Evolutionary conservation across 306 rosid species (phyloP).

Genomic region (Medicago lupulina): DNA sequence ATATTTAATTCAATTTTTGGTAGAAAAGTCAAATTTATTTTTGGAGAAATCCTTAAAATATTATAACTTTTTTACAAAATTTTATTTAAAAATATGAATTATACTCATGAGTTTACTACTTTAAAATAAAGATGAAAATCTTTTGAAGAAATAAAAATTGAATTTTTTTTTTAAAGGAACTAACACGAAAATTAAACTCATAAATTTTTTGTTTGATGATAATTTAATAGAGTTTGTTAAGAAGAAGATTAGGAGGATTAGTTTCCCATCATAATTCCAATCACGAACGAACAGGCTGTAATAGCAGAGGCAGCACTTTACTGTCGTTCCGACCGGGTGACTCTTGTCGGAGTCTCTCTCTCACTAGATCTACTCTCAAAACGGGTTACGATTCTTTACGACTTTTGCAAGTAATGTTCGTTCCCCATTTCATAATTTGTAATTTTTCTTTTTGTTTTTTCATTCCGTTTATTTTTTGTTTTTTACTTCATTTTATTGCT

Average conservation of each 20-base stretch:
- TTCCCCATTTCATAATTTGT: conserved; percentile 17
- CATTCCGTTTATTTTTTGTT: not conserved
- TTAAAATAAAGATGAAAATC: no score
- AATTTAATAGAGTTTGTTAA: not conserved
- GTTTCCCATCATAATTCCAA: not conserved
- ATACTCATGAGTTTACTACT: no score
- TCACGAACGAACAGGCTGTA: not conserved
- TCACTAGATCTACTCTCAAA: conserved; percentile 39
- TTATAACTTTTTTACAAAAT: no score
- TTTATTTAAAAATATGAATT: no score
- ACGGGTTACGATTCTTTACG: conserved; percentile 1
- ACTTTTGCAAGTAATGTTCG: not conserved
- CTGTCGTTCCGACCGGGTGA: conserved; percentile 3
- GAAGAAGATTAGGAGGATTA: not conserved
- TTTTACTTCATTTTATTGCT: not conserved
- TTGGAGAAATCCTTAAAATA: no score
- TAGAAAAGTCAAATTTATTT: no score
- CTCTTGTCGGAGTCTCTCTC: not conserved
- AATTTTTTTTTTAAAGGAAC: no score
- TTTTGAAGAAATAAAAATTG: no score
- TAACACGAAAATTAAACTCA: no score
- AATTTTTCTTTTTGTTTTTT: not conserved
- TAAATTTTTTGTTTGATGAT: no score
- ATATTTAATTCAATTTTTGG: no score
- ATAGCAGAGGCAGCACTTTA: not conserved